Conservation (phyloP, 208 protist species). For the Leishmania tropica region DNA sequence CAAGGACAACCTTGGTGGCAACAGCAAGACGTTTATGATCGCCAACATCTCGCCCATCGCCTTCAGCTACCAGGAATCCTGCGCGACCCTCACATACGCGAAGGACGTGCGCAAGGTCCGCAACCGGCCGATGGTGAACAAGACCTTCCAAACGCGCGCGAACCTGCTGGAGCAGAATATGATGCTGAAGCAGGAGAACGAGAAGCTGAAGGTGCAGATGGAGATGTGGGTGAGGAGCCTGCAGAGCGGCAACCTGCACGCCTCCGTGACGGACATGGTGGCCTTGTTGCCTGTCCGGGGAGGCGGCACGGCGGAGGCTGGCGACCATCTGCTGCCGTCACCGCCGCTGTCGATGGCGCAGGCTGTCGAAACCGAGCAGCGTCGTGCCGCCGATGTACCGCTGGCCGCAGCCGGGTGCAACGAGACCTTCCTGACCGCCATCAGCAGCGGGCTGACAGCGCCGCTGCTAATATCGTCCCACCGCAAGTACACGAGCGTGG, state of each 20-base stretch:
- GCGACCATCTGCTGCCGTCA: neutral
- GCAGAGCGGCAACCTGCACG: constrained; percentile 12
- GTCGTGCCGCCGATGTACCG: constrained; percentile 5
- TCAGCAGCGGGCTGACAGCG: constrained; percentile 32
- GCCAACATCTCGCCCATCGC: constrained; percentile 84
- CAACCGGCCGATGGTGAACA: constrained; percentile 90
- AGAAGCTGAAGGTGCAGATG: constrained; percentile 67
- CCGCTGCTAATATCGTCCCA: constrained; percentile 60
- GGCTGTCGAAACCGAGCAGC: constrained; percentile 10
- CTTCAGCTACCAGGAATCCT: constrained; percentile 76
- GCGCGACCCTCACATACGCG: constrained; percentile 71
- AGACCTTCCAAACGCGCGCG: constrained; percentile 88
- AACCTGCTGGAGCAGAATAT: constrained; percentile 80
- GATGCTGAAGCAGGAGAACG: constrained; percentile 63
- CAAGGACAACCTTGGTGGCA: constrained; percentile 86
- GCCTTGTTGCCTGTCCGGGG: neutral
- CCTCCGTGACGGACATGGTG: neutral
- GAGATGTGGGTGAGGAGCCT: constrained; percentile 40
- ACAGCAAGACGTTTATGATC: constrained; percentile 94
- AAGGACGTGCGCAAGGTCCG: constrained; percentile 73
- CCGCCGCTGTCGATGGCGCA: neutral
- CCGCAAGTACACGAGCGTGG: constrained; percentile 54
- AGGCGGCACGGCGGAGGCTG: neutral
- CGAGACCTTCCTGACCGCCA: constrained; percentile 43
- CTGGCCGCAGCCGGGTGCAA: neutral